Evolutionary conservation across 305 asterid species (phyloP), one percentile per base, ranked within the genome.

Genomic region (Solanum hybrid): DNA sequence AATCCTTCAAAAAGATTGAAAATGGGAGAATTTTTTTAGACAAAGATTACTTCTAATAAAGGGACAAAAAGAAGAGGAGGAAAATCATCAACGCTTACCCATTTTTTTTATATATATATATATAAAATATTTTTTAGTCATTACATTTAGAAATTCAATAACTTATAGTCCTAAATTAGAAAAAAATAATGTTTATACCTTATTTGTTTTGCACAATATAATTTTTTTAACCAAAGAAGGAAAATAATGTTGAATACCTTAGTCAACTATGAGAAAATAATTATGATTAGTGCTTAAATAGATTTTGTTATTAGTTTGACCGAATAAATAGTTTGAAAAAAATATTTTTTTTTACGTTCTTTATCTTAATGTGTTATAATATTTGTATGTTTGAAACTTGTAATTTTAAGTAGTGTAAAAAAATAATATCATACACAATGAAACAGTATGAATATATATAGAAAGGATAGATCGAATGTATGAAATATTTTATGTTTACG

Each of bases 341-440:
- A 27, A 5, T 42, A 1, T 3, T 12, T 14, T 46, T 3, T n/a
- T 4, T 20, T 22, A 22, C 0, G 7, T 0, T 66, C 2, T 10
- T 66, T 0, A 10, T n/a, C 1, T 64, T 22, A 64, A 22, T 64
- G 6, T 64, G 71, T 22, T 20, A 9, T 22, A 56, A 64, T 9
- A 8, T 22, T 64, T 22, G 0, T 10, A 69, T 69, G 31, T 69
- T 69, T 24, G 16, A 24, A 69, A 24, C 0, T 24, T 24, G 14
- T 69, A 69, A n/a, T 2, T 24, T 69, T 69, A 24, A 24, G 1
- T 69, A 1, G 16, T 24, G 29, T 24, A 69, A 24, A 60, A 60
- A 17, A 66, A n/a, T 24, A 69, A n/a, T 66, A 13, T n/a, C 75
- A n/a, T 66, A n/a, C 4, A 10, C 12, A 10, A 66, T 66, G 31